Conservation (phyloP, 345 rosid species). For the Rhizophora apiculata region DNA sequence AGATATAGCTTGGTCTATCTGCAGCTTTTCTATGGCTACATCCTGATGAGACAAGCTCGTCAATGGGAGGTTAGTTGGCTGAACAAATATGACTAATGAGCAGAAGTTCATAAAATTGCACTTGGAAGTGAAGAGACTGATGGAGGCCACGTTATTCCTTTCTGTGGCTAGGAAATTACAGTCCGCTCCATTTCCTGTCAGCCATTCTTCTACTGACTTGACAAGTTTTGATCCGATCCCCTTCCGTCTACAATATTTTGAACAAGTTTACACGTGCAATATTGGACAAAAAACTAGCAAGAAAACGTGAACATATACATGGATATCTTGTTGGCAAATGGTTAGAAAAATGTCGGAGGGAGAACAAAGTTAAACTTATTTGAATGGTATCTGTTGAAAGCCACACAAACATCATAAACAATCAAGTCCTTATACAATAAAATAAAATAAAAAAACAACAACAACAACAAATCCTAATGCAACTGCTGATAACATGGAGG, state of each 20-base stretch:
- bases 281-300: neutral
- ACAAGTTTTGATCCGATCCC: slow-evolving; percentile 57
- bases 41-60: slow-evolving; percentile 16
- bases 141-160: slow-evolving; percentile 45
- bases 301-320: neutral
- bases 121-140: slow-evolving; percentile 44
- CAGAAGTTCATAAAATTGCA: slow-evolving; percentile 24
- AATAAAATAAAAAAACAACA: too few species aligned
- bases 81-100: slow-evolving; percentile 35
- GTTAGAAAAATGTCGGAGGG: too few species aligned
- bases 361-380: too few species aligned
- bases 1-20: slow-evolving; percentile 41
- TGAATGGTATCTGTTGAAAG: too few species aligned
- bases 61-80: slow-evolving; percentile 22
- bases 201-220: slow-evolving; percentile 51
- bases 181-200: slow-evolving; percentile 41
- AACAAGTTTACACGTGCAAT: neutral
- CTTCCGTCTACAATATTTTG: slow-evolving; percentile 35
- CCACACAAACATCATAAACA: too few species aligned
- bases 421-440: too few species aligned
- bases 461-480: too few species aligned
- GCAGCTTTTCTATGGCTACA: slow-evolving; percentile 41
- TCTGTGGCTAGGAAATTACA: slow-evolving; percentile 47
- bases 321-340: too few species aligned
- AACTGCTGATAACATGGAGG: too few species aligned